Evolutionary conservation across 495 filamentous ascomycete species (phyloP).

Genomic region (Aspergillus cristatus): DNA sequence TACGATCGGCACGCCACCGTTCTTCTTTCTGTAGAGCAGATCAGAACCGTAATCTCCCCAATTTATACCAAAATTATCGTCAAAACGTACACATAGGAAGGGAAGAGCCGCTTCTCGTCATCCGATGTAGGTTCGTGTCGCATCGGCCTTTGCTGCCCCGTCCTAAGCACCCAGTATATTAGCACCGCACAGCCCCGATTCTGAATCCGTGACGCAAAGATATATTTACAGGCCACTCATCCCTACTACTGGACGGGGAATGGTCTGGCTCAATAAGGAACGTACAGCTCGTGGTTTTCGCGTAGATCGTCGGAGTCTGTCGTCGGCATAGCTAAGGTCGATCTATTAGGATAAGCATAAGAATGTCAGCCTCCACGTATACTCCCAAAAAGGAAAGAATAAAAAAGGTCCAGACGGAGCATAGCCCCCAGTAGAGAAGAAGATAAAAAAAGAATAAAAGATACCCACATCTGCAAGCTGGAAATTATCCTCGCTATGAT

Average conservation of each 20-base stretch:
- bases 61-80: background rate
- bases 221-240: conserved; percentile 22
- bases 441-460: background rate
- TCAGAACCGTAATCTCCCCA: background rate
- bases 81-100: conserved; percentile 4
- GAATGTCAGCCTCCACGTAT: background rate
- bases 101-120: conserved; percentile 18
- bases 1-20: conserved; percentile 12
- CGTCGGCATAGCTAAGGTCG: conserved; percentile 26
- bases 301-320: conserved; percentile 7
- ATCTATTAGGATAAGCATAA: conserved; percentile 11
- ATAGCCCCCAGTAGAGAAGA: background rate
- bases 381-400: too few relatives aligned
- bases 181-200: conserved; percentile 1
- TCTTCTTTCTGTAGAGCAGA: conserved; percentile 5
- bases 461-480: conserved; percentile 1
- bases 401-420: too few relatives aligned
- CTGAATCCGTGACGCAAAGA: conserved; percentile 3
- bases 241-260: conserved; percentile 17
- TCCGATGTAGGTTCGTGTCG: background rate
- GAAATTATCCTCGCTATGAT: background rate
- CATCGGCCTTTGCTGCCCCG: conserved; percentile 4
- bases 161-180: conserved; percentile 3
- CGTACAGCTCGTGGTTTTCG: conserved; percentile 12
- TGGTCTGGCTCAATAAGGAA: conserved; percentile 16